These are phyloP conservation scores for Cyclanthera cordifolia DNA, from an alignment of 306 rosid genomes.

Conservation along the genomic window DNA sequence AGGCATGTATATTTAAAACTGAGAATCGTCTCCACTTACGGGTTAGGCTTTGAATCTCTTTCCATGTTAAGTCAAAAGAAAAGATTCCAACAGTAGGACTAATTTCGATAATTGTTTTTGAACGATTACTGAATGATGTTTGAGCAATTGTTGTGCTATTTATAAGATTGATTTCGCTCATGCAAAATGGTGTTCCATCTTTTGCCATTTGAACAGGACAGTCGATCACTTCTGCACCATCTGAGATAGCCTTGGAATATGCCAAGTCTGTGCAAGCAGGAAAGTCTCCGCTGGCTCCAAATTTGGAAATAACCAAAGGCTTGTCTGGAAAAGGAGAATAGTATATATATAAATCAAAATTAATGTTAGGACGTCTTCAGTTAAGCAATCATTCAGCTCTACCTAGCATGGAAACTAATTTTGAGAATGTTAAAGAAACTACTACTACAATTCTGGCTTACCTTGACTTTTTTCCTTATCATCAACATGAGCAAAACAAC, in stretches of 20 bases:
- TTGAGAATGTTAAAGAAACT: conserved; percentile 5
- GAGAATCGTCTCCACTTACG: conserved; percentile 44
- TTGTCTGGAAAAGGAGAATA: conserved; percentile 28
- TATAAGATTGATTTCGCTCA: conserved; percentile 55
- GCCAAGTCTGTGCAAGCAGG: conserved; percentile 64
- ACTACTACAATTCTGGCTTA: conserved; percentile 18
- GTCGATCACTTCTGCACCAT: conserved; percentile 71
- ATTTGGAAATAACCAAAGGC: conserved; percentile 63
- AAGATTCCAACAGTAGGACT: conserved; percentile 48
- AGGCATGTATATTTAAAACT: conserved; percentile 8
- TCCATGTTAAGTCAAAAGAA: conserved; percentile 59
- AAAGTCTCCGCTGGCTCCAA: conserved; percentile 83
- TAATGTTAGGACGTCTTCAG: conserved; percentile 4
- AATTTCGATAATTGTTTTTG: conserved; percentile 34
- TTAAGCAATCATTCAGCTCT: conserved; percentile 6
- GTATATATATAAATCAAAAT: conserved; percentile 17
- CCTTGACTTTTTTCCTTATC: conserved; percentile 40
- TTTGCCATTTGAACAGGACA: conserved; percentile 78
- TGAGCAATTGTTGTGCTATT: conserved; percentile 50
- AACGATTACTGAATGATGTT: conserved; percentile 25
- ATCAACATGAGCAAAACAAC: conserved; percentile 59
- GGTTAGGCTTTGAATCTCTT: conserved; percentile 38
- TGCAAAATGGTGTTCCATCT: conserved; percentile 72
- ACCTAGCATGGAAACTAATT: conserved; percentile 3
- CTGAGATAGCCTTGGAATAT: conserved; percentile 45